Percentiles rank a stretch among this genome's conserved stretches.
Evolutionary conservation across 2,329 filamentous ascomycete species (phyloP).

Genomic region (Claviceps purpurea): DNA sequence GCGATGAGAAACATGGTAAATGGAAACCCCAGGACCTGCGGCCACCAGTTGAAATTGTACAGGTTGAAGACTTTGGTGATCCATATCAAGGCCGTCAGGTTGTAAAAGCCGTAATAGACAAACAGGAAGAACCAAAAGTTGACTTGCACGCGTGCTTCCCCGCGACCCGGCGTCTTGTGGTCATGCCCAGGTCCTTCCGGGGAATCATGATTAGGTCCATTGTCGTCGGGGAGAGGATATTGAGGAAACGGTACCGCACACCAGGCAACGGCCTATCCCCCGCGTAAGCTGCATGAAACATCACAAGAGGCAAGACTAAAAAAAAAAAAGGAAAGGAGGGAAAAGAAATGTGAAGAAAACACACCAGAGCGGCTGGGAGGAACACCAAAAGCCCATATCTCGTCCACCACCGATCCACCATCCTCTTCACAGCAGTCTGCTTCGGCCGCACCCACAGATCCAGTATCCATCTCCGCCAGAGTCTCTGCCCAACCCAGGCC

Average conservation of each 20-base stretch:
- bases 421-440: constrained; percentile 41
- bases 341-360: constrained; percentile 12
- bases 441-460: constrained; percentile 50
- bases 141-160: constrained; percentile 47
- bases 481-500: constrained; percentile 20
- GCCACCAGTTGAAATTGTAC: constrained; percentile 62
- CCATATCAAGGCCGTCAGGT: constrained; percentile 53
- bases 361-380: constrained; percentile 45
- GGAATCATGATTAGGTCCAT: constrained; percentile 15
- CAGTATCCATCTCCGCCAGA: constrained; percentile 24
- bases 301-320: neutral
- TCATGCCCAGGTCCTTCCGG: constrained; percentile 5
- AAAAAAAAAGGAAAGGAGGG: neutral
- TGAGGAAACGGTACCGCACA: constrained; percentile 53
- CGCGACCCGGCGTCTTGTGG: constrained; percentile 43
- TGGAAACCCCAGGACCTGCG: constrained; percentile 48
- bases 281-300: neutral
- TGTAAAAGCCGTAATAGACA: constrained; percentile 58
- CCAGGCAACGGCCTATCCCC: constrained; percentile 43
- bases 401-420: constrained; percentile 50
- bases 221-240: constrained; percentile 37
- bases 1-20: constrained; percentile 50
- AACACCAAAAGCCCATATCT: constrained; percentile 48
- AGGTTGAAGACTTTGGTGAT: constrained; percentile 61
- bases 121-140: constrained; percentile 63